Evolutionary conservation across 192 early-diverging fungal species (phyloP), one percentile per base, ranked within the genome.

Genomic region (Lobulomyces angularis): DNA sequence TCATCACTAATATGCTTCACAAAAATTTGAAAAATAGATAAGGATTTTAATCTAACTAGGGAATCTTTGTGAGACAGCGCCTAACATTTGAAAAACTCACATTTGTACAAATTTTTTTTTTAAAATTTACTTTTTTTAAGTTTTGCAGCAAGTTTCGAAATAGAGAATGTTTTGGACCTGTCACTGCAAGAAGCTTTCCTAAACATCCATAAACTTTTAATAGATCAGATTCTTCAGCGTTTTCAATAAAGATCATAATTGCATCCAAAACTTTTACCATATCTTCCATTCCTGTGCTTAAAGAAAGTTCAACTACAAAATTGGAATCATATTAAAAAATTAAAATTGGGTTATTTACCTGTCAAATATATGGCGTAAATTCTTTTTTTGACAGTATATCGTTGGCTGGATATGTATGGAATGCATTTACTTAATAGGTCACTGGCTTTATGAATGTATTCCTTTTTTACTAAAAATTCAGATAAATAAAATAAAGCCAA

Each of bases 401-500:
- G 51, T 23, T 53, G 53, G 37, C 67, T 73, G 4, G 58, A 55
- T 11, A 66, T 60, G 11, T 69, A 46, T 1, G 62, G 61, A 16
- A 53, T 32, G 33, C 59, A 60, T 30, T 60, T 65, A 2, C 39
- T 46, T 3, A 65, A 36, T 20, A 72, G 37, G 27, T 65, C 66
- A 3, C 51, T 51, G 1, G 66, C 62, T 41, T 70, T 67, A 36
- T 57, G 53, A 16, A 61, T 47, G 35, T 41, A 49, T 32, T 69
- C 47, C 9, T 71, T 59, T 23, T 54, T 40, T 14, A 73, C 56
- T 5, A 61, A 20, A n/a, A n/a, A n/a, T 31, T 69, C 70, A 18
- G 48, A 42, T 14, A 65, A 20, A 42, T 67, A 73, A 30, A 66
- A 52, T n/a, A 73, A 45, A 7, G 68, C 67, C 28, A 73, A 51